Conservation (phyloP, 164 flowering plant genomes). For the Stephania japonica region DNA sequence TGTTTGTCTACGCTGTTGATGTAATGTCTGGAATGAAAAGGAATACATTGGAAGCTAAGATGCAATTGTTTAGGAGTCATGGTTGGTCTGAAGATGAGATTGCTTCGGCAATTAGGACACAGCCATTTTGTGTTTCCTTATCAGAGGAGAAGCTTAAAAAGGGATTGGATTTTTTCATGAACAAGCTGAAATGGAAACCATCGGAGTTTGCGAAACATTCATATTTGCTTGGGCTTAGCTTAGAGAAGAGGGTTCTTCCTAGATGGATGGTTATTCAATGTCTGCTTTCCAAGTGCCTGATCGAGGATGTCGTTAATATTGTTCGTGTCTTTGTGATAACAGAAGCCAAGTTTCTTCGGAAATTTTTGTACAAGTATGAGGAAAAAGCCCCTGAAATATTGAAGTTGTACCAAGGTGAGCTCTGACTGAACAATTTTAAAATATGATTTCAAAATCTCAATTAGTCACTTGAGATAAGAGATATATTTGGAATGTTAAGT, state of each 20-base stretch:
- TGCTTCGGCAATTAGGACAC: neutral
- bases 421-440: too few relatives aligned
- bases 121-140: neutral
- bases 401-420: too few relatives aligned
- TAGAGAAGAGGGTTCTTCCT: slow-evolving; percentile 9
- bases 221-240: neutral
- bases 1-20: neutral
- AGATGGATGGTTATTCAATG: neutral
- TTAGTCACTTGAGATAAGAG: too few relatives aligned
- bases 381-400: too few relatives aligned
- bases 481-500: too few relatives aligned
- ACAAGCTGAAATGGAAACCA: slow-evolving; percentile 7
- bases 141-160: slow-evolving; percentile 2
- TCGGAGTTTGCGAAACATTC: neutral
- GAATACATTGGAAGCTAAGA: neutral
- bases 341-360: too few relatives aligned
- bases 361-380: too few relatives aligned
- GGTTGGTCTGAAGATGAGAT: slow-evolving; percentile 9
- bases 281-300: neutral
- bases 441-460: too few relatives aligned
- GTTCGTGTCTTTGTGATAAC: neutral
- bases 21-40: neutral
- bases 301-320: neutral
- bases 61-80: slow-evolving; percentile 1
- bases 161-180: slow-evolving; percentile 7